phyloP scores from a whole-genome alignment of 345 rosid species.

The Linum trigynum region DNA sequence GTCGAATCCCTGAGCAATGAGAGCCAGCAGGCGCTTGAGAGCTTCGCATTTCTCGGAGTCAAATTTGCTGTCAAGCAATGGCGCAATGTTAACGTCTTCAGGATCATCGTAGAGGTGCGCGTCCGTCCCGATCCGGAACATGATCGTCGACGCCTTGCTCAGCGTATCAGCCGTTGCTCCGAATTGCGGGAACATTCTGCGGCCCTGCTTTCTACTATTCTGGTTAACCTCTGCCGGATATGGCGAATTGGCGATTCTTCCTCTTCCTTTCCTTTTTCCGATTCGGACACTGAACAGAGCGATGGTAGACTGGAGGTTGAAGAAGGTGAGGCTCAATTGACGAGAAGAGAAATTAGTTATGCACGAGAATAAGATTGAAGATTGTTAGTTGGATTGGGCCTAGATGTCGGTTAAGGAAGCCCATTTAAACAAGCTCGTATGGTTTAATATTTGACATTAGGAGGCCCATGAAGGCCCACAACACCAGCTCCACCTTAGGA shows the following conservation, averaged over 20 bases:
- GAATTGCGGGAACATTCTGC: slow-evolving; percentile 54
- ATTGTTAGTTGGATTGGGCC: too few species aligned
- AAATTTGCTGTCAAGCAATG: slow-evolving; percentile 82
- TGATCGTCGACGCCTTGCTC: slow-evolving; percentile 83
- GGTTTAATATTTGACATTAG: too few species aligned
- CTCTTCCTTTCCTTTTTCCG: background rate
- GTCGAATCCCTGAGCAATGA: slow-evolving; percentile 86
- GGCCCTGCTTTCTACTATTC: background rate
- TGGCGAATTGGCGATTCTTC: background rate
- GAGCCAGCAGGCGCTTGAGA: slow-evolving; percentile 88
- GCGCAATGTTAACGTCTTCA: slow-evolving; percentile 74
- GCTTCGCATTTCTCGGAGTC: slow-evolving; percentile 96
- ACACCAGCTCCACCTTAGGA: too few species aligned
- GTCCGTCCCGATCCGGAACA: slow-evolving; percentile 84
- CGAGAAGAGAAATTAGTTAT: too few species aligned
- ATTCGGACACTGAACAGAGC: too few species aligned
- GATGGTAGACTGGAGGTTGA: background rate
- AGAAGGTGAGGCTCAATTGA: background rate
- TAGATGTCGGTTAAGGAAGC: too few species aligned
- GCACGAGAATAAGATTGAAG: too few species aligned
- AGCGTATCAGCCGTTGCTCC: slow-evolving; percentile 75
- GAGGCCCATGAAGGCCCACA: too few species aligned
- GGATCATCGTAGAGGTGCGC: slow-evolving; percentile 98
- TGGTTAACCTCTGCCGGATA: background rate
- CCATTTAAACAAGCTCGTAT: too few species aligned